Percentiles rank a stretch among this genome's conserved stretches.
Evolutionary conservation across 2,329 filamentous ascomycete species (phyloP).

Genomic region (Botrytis cinerea): DNA sequence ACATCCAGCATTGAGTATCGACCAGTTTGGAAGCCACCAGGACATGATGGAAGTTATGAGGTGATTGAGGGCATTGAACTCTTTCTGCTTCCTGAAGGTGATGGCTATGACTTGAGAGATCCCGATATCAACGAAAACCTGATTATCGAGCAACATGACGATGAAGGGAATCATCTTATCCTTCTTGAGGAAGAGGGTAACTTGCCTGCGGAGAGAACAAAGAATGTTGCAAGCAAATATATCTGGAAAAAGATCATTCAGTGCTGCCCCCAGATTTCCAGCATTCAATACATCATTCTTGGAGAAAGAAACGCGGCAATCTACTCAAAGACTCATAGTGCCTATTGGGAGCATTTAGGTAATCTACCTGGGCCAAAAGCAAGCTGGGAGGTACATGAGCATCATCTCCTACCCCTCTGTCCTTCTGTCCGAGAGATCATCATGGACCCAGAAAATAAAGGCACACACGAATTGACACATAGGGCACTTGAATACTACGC

Average conservation of each 20-base stretch:
- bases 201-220: background rate
- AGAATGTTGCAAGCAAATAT: background rate
- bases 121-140: background rate
- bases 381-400: background rate
- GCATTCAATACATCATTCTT: background rate
- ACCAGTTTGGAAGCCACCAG: background rate
- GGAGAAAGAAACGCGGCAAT: background rate
- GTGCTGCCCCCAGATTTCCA: background rate
- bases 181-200: accelerated
- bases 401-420: background rate
- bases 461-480: background rate
- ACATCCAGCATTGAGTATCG: background rate
- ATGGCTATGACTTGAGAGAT: background rate
- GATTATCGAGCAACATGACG: background rate
- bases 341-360: background rate
- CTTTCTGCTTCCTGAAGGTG: background rate
- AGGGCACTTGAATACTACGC: background rate
- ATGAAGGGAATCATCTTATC: background rate
- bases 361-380: background rate
- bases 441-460: background rate
- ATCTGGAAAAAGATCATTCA: background rate
- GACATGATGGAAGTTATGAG: background rate
- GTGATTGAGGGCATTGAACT: background rate
- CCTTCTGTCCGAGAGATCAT: background rate
- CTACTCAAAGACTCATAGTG: background rate